Evolutionary conservation across 2,329 filamentous ascomycete genomes (phyloP).

Genomic region (Fusarium continuum): DNA sequence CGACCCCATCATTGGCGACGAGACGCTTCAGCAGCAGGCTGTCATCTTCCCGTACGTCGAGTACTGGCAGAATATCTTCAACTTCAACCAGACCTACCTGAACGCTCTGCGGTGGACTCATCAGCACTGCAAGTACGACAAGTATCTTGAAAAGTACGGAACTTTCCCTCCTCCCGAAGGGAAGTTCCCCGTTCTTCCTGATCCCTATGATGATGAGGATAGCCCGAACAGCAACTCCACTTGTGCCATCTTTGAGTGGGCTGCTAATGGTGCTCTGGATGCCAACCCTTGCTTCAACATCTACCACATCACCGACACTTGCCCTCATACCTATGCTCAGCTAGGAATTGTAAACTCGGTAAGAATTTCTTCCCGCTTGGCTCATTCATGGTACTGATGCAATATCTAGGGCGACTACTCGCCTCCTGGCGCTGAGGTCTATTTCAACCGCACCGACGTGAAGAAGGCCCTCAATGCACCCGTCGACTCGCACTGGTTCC

Average conservation of each 20-base stretch:
- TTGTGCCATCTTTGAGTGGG: conserved; percentile 68
- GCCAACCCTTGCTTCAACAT: conserved; percentile 83
- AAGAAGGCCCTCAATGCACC: conserved; percentile 74
- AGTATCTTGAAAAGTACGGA: conserved; percentile 68
- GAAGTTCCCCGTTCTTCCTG: conserved; percentile 58
- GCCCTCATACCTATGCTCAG: conserved; percentile 74
- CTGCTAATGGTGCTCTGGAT: conserved; percentile 61
- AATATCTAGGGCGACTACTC: conserved; percentile 61
- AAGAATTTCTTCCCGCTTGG: fast-evolving
- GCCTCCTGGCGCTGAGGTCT: conserved; percentile 68
- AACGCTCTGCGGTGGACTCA: conserved; percentile 61
- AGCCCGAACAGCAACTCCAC: conserved; percentile 48
- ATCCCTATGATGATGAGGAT: conserved; percentile 46
- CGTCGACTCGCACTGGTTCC: conserved; percentile 39
- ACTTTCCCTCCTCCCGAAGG: conserved; percentile 72
- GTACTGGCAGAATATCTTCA: conserved; percentile 67
- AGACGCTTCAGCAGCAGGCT: conserved; percentile 55
- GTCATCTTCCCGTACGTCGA: conserved; percentile 68
- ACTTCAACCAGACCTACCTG: conserved; percentile 68
- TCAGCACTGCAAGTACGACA: conserved; percentile 68
- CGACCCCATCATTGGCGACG: conserved; percentile 70
- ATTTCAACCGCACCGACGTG: conserved; percentile 77
- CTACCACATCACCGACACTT: conserved; percentile 77
- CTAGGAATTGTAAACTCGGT: conserved; percentile 71
- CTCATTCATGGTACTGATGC: too few relatives aligned